A percentile compares a stretch with the other conserved stretches of the same genome.
These are phyloP conservation scores for Boletus pseudopeckii DNA, from an alignment of 768 basidiomycete species.

Conservation along the genomic window DNA sequence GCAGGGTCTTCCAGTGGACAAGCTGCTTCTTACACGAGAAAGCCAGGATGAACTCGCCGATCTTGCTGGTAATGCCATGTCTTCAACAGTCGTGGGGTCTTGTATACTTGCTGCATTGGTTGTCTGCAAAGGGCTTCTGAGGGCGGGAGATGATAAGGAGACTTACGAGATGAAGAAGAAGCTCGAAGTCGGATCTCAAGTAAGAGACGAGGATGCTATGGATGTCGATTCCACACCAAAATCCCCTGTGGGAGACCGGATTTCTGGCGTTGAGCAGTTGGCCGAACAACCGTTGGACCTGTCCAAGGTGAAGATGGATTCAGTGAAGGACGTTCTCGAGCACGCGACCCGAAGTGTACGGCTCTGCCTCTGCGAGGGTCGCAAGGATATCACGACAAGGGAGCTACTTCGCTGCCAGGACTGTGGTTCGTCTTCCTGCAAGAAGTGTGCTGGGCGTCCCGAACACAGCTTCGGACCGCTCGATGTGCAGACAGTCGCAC, in stretches of 20 bases:
- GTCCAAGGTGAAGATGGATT: constrained; percentile 44
- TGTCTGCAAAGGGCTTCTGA: constrained; percentile 61
- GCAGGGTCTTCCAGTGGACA: constrained; percentile 92
- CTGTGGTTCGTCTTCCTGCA: constrained; percentile 78
- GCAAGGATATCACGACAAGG: constrained; percentile 67
- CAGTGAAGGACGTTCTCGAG: constrained; percentile 55
- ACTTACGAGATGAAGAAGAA: constrained; percentile 65
- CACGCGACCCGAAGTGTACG: constrained; percentile 70
- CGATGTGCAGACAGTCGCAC: constrained; percentile 47
- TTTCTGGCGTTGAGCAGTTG: constrained; percentile 73
- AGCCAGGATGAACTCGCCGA: constrained; percentile 92
- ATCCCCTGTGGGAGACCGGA: constrained; percentile 42
- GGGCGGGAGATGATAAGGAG: constrained; percentile 57
- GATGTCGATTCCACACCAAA: constrained; percentile 42
- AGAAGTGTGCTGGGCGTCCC: constrained; percentile 85
- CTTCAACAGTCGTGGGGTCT: constrained; percentile 91
- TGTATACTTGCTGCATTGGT: constrained; percentile 83
- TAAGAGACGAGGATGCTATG: constrained; percentile 40
- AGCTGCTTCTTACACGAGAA: constrained; percentile 87
- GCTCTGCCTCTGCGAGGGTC: constrained; percentile 90
- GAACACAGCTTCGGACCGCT: constrained; percentile 72
- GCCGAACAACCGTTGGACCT: constrained; percentile 64
- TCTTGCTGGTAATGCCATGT: constrained; percentile 97
- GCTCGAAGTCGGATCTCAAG: constrained; percentile 30
- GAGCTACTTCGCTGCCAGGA: constrained; percentile 67